Base-by-base conservation (phyloP, 768 basidiomycete genomes). In the Zangia roseola region DNA sequence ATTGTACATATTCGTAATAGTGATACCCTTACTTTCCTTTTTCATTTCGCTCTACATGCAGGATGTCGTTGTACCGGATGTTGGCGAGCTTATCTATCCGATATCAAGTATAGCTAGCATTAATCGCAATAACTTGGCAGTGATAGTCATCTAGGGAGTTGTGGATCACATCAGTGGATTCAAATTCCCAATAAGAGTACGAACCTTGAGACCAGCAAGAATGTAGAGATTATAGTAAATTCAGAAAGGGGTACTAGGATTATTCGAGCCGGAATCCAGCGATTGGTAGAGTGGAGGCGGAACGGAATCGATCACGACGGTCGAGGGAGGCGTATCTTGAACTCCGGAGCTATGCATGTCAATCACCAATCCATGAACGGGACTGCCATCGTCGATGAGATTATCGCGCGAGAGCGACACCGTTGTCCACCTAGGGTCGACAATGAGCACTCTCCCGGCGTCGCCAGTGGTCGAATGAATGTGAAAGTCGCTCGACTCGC, bases 201-300 rank as follows among this genome's bases (percentile, higher is more conserved):
- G 16, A 6, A 31, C 31, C 3, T 31, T 16, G 6, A 16, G 10
- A 12, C 10, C 28, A 10, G 5, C 12, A 28, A 28, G 28, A 28
- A 26, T n/a, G 26, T 26, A 3, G 13, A 12, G 14, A 30, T 30
- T 30, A 14, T 13, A 14, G 6, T 16, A 30, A 12, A 14, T 8
- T n/a, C 31, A 7, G 17, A 20, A 2, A 23, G 4, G 16, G 12
- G 13, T 5, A 9, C 5, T 30, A 14, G 5, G 10, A 21, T 17
- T 2, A 25, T 20, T 20, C 7, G 19, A 28, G 25, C 6, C 35
- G 12, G 30, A 8, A 17, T 26, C 25, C 39, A 24, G 9, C 10
- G 40, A 43, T 41, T 42, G 20, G 24, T 56, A 47, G 35, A 28
- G 5, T 13, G 53, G 47, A 25, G 33, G 47, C 31, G 31, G 31